Percentiles rank a stretch among this genome's conserved stretches.
Conservation (phyloP, 768 basidiomycete species). For the Macrocybe gigantea region DNA sequence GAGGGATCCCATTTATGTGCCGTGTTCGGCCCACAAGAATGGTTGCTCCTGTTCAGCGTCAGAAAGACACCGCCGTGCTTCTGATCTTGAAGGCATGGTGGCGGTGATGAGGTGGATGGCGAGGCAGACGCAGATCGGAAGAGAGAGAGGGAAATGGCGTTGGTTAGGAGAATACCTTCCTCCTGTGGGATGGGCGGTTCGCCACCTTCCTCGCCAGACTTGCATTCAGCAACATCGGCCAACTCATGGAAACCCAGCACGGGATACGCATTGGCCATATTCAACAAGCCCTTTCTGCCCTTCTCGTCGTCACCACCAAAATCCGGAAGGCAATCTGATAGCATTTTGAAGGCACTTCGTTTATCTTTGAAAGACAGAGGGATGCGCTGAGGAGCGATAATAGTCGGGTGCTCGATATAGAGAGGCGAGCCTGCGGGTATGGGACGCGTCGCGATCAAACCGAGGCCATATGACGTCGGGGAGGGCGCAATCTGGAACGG, state of each 20-base stretch:
- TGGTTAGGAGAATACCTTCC: constrained; percentile 39
- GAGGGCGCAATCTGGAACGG: constrained; percentile 2
- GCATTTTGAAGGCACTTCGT: constrained; percentile 14
- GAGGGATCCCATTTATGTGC: constrained; percentile 34
- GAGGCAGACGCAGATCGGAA: no score
- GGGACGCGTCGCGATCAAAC: constrained; percentile 20
- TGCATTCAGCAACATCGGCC: no score
- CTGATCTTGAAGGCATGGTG: constrained; percentile 3
- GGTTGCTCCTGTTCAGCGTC: constrained; percentile 36
- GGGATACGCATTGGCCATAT: background rate
- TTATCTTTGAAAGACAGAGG: constrained; percentile 8
- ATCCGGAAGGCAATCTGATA: constrained; percentile 14
- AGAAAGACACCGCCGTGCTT: constrained; percentile 40
- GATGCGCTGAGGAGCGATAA: constrained; percentile 16
- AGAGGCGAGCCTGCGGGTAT: constrained; percentile 18
- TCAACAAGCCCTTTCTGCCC: constrained; percentile 15
- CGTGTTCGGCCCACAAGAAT: constrained; percentile 38
- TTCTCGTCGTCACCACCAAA: constrained; percentile 13
- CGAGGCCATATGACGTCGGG: constrained; percentile 15
- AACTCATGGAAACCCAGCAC: background rate
- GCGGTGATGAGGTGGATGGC: no score
- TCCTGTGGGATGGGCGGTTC: constrained; percentile 11
- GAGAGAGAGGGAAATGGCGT: constrained; percentile 25
- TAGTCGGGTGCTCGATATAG: constrained; percentile 20
- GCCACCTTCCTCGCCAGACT: background rate